A percentile compares a stretch with the other conserved stretches of the same genome.
Conservation (phyloP, 2,329 filamentous ascomycete genomes). For the Colletotrichum godetiae region DNA sequence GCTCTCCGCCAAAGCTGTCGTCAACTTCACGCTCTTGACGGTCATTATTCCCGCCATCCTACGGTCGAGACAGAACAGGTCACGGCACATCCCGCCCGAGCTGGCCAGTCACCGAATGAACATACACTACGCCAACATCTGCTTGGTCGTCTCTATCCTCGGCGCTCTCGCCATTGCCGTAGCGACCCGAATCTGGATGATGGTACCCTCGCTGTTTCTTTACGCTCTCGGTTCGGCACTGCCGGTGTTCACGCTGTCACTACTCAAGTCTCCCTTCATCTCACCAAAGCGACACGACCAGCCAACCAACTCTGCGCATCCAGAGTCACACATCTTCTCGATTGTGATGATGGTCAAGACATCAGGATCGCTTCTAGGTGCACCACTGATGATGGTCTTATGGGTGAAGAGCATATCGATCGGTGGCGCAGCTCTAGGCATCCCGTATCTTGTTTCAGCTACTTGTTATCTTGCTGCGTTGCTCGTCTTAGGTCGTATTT, state of each 20-base stretch:
- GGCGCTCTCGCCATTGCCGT: conserved; percentile 57
- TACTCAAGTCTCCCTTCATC: conserved; percentile 57
- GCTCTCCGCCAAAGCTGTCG: conserved; percentile 58
- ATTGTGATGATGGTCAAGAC: conserved; percentile 64
- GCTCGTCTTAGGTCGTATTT: conserved; percentile 42
- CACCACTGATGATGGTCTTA: conserved; percentile 57
- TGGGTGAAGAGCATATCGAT: conserved; percentile 58
- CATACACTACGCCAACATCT: conserved; percentile 48
- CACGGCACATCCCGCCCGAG: conserved; percentile 34
- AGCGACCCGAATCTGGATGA: conserved; percentile 49
- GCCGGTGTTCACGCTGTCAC: conserved; percentile 60
- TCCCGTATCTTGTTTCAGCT: conserved; percentile 54
- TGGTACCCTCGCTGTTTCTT: conserved; percentile 56
- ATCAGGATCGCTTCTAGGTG: conserved; percentile 58
- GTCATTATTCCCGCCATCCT: conserved; percentile 54
- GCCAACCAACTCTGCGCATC: conserved; percentile 32
- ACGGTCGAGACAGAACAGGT: conserved; percentile 24
- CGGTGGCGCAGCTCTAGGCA: conserved; percentile 45
- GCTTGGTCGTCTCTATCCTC: conserved; percentile 45
- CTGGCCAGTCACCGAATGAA: conserved; percentile 44
- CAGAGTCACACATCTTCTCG: conserved; percentile 57
- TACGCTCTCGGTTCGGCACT: conserved; percentile 62
- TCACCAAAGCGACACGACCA: conserved; percentile 31
- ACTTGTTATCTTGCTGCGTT: conserved; percentile 50
- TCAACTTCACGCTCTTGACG: conserved; percentile 58